A percentile compares a stretch with the other conserved stretches of the same genome.
phyloP scores from a whole-genome alignment of 345 rosid genomes.

The Bretschneidera sinensis region DNA sequence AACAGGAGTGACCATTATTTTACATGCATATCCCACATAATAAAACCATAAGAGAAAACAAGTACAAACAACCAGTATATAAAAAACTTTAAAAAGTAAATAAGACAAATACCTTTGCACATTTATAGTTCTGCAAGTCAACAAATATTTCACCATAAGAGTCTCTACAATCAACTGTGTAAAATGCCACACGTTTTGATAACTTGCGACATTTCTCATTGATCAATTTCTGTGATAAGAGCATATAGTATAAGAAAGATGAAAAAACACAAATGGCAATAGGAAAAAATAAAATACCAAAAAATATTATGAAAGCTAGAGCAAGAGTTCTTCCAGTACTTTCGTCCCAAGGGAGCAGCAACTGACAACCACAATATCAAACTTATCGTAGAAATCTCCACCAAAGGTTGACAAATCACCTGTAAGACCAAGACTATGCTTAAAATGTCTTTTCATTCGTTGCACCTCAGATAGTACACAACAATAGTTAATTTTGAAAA shows the following conservation, averaged over 20 bases:
- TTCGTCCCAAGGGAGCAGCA: constrained; percentile 56
- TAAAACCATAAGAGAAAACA: no score
- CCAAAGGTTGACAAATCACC: constrained; percentile 64
- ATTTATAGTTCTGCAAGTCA: constrained; percentile 67
- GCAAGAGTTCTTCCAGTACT: constrained; percentile 30
- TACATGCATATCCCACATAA: no score
- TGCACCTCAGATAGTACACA: neutral
- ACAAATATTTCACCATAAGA: constrained; percentile 89
- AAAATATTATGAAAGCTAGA: no score
- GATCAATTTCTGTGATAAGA: constrained; percentile 50
- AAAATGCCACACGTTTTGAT: constrained; percentile 73
- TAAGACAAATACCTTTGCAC: constrained; percentile 37
- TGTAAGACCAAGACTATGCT: constrained; percentile 19
- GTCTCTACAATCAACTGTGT: constrained; percentile 76
- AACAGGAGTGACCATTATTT: no score
- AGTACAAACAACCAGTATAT: neutral
- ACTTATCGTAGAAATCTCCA: constrained; percentile 58
- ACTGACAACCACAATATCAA: constrained; percentile 72
- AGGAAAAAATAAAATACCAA: no score
- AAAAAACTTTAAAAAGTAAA: neutral
- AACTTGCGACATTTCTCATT: constrained; percentile 74
- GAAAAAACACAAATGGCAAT: neutral
- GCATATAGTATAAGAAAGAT: neutral
- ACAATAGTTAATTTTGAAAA: neutral
- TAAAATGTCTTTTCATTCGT: neutral